phyloP scores from a whole-genome alignment of 495 filamentous ascomycete genomes.

The Baudoinia panamericana region DNA sequence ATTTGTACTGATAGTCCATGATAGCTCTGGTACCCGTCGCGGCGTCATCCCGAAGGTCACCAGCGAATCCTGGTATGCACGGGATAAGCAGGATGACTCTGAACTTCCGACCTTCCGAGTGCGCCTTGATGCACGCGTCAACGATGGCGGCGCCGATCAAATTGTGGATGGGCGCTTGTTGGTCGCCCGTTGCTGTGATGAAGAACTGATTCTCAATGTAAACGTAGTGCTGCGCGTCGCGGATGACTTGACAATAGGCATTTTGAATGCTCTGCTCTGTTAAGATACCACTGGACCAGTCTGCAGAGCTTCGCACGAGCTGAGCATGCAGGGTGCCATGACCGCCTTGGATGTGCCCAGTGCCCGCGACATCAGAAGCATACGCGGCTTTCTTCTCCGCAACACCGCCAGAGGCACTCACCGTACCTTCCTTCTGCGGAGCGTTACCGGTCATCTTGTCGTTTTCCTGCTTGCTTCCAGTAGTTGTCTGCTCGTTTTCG shows the following conservation, averaged over 20 bases:
- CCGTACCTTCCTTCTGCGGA: constrained; percentile 13
- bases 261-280: constrained; percentile 86
- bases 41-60: constrained; percentile 69
- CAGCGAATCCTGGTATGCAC: constrained; percentile 84
- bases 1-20: constrained; percentile 98
- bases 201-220: constrained; percentile 99
- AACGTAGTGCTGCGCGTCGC: constrained; percentile 74
- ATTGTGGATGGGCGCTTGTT: constrained; percentile 78
- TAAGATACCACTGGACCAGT: constrained; percentile 92
- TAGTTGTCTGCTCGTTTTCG: background rate
- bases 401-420: constrained; percentile 17
- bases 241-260: constrained; percentile 75
- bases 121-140: constrained; percentile 70
- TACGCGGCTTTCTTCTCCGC: constrained; percentile 14
- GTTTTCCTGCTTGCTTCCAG: constrained; percentile 12
- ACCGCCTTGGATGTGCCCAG: constrained; percentile 13
- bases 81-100: constrained; percentile 81
- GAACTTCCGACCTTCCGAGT: constrained; percentile 79
- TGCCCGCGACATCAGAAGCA: constrained; percentile 4
- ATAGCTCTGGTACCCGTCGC: constrained; percentile 77
- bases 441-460: constrained; percentile 16
- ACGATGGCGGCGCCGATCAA: constrained; percentile 78
- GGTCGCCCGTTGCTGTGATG: constrained; percentile 82
- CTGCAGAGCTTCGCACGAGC: constrained; percentile 69
- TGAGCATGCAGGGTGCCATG: constrained; percentile 71